Evolutionary conservation across 2,329 filamentous ascomycete species (phyloP).

Genomic region (Fusarium piperis): DNA sequence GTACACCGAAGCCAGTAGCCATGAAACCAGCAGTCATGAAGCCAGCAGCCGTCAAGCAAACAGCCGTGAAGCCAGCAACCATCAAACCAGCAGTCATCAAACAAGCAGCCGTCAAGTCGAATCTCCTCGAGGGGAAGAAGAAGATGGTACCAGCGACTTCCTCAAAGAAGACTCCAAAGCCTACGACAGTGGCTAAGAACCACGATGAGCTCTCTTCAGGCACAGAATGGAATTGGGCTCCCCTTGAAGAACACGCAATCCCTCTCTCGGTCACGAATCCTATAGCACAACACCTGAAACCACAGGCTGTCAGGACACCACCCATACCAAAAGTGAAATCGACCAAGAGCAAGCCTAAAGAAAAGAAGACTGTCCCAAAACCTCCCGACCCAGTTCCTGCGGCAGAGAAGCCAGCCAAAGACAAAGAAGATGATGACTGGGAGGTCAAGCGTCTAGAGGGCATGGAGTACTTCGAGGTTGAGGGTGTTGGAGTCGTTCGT

Average conservation of each 20-base stretch:
- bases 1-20: constrained; percentile 9
- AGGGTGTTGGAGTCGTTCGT: constrained; percentile 49
- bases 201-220: neutral
- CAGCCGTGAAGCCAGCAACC: neutral
- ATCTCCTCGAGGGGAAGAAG: neutral
- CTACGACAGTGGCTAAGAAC: neutral
- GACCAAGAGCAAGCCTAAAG: constrained; percentile 1
- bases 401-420: neutral
- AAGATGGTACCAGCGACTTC: neutral
- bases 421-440: constrained; percentile 42
- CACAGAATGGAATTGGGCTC: constrained; percentile 1
- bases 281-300: constrained; percentile 4
- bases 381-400: neutral
- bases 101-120: neutral
- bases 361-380: neutral
- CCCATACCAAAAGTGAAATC: neutral
- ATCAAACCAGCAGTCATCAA: neutral
- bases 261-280: constrained; percentile 12
- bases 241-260: neutral
- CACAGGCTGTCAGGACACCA: neutral
- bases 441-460: constrained; percentile 57
- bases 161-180: neutral
- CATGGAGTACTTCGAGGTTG: constrained; percentile 50
- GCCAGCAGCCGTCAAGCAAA: no score
- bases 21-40: neutral